phyloP scores from a whole-genome alignment of 805 yeast genomes.

The Saturnispora quitensis region DNA sequence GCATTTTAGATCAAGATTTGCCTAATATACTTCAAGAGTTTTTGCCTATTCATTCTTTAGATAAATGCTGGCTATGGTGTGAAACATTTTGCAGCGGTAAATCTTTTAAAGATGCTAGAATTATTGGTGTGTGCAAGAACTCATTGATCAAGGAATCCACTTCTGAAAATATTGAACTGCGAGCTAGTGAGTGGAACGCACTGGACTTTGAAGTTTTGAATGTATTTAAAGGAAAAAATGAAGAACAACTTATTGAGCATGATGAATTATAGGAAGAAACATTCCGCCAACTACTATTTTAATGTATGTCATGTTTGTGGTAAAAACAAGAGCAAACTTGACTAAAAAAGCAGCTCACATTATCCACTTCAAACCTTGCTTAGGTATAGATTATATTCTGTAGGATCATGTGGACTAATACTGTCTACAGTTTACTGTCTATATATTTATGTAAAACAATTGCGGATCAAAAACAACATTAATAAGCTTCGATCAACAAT shows the following conservation, averaged over 20 bases:
- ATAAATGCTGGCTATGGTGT: conserved; percentile 88
- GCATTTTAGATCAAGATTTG: conserved; percentile 85
- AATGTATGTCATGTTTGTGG: background rate
- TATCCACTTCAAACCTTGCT: no score
- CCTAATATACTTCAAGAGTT: conserved; percentile 75
- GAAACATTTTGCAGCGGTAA: conserved; percentile 84
- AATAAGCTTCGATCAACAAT: no score
- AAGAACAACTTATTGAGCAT: background rate
- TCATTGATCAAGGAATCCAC: conserved; percentile 77
- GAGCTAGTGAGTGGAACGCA: conserved; percentile 66
- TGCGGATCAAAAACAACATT: no score
- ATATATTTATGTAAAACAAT: no score
- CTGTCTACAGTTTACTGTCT: no score
- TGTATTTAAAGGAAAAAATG: background rate
- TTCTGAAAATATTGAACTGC: conserved; percentile 63
- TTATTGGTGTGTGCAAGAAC: conserved; percentile 77
- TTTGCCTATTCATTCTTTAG: conserved; percentile 62
- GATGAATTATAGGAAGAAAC: background rate
- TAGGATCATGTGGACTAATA: no score
- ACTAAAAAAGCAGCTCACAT: no score
- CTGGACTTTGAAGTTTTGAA: conserved; percentile 49
- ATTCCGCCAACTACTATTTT: no score
- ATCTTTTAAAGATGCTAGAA: conserved; percentile 51
- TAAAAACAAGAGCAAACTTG: no score
- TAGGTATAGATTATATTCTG: no score